Conservation (phyloP, 1,284 basidiomycete species). For the Sanguinoderma infundibulare region DNA sequence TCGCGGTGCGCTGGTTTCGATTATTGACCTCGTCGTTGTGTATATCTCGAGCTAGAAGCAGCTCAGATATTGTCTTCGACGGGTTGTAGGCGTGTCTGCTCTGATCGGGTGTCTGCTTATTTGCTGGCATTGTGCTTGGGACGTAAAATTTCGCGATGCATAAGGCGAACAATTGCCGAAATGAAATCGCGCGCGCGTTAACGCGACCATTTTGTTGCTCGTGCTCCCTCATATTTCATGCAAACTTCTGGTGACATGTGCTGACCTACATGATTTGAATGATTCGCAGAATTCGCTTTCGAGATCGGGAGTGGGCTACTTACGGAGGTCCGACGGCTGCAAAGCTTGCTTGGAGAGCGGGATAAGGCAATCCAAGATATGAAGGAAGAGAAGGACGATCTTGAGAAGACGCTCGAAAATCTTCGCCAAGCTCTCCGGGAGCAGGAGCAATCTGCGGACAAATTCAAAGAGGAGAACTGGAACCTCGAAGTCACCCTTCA, state of each 20-base stretch:
- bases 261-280: background rate
- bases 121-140: background rate
- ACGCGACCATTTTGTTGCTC: too few relatives aligned
- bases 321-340: constrained; percentile 87
- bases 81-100: too few relatives aligned
- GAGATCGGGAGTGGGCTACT: constrained; percentile 93
- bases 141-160: background rate
- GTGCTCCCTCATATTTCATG: too few relatives aligned
- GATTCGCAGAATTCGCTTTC: constrained; percentile 83
- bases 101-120: too few relatives aligned
- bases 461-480: constrained; percentile 98
- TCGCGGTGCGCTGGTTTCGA: too few relatives aligned
- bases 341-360: constrained; percentile 84
- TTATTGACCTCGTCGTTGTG: too few relatives aligned
- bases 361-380: constrained; percentile 89
- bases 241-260: background rate
- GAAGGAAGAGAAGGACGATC: constrained; percentile 86
- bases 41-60: too few relatives aligned
- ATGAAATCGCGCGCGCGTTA: background rate
- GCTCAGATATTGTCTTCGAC: too few relatives aligned
- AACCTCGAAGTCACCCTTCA: constrained; percentile 94
- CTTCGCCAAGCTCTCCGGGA: constrained; percentile 71
- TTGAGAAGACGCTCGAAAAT: constrained; percentile 76
- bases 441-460: constrained; percentile 74
- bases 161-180: background rate